Evolutionary conservation across 768 basidiomycete species (phyloP).

Genomic region (Naganishia kalamii): DNA sequence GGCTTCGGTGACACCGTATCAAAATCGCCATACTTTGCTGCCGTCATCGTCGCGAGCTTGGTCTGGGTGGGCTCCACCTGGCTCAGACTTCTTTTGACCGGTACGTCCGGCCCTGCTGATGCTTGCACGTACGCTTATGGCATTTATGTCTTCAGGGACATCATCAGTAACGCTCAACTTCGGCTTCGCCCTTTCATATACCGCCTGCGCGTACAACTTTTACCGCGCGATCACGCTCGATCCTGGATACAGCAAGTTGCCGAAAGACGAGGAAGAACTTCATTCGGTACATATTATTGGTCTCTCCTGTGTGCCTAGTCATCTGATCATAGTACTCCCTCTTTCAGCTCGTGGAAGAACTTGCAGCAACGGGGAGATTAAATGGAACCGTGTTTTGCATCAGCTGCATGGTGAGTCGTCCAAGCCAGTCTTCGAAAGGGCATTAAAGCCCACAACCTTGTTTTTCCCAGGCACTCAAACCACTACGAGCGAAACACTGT

Average conservation of each 20-base stretch:
- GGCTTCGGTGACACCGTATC: constrained; percentile 76
- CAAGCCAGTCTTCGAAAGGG: neutral
- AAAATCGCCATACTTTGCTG: constrained; percentile 84
- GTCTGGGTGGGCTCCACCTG: constrained; percentile 81
- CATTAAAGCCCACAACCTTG: neutral
- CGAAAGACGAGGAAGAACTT: constrained; percentile 73
- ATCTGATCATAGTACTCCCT: neutral
- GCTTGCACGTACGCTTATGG: constrained; percentile 47
- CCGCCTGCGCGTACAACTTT: constrained; percentile 79
- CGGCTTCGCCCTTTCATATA: constrained; percentile 63
- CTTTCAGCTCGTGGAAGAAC: constrained; percentile 73
- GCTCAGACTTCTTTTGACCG: constrained; percentile 66
- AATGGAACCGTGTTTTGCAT: constrained; percentile 98
- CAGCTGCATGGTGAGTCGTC: constrained; percentile 69
- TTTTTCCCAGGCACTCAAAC: constrained; percentile 63
- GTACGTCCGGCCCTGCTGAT: constrained; percentile 48
- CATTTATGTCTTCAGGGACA: no score
- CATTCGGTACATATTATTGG: constrained; percentile 60
- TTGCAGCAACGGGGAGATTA: constrained; percentile 76
- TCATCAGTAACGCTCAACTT: constrained; percentile 69
- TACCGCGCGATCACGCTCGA: constrained; percentile 83
- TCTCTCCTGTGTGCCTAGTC: neutral
- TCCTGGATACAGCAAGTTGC: constrained; percentile 77
- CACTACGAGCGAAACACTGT: constrained; percentile 91
- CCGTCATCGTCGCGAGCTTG: constrained; percentile 78